Percentiles rank a stretch among this genome's conserved stretches.
Conservation (phyloP, 768 basidiomycete genomes). For the Pleurotus tuoliensis region DNA sequence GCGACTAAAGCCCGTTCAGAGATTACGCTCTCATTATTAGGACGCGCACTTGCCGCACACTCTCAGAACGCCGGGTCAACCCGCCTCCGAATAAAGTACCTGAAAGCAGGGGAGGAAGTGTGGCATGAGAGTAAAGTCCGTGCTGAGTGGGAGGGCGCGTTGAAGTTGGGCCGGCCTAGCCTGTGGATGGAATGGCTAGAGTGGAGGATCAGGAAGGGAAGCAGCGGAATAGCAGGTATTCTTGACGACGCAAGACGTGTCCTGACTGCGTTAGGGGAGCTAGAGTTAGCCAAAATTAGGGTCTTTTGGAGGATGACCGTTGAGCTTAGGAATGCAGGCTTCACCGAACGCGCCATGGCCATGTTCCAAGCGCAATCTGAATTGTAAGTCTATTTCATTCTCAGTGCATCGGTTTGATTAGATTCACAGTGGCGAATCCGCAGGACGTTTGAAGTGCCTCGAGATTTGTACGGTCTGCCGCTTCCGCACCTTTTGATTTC, state of each 20-base stretch:
- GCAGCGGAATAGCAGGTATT: constrained; percentile 47
- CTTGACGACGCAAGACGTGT: constrained; percentile 48
- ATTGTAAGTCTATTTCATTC: constrained; percentile 44
- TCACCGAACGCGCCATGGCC: constrained; percentile 67
- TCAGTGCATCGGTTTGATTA: neutral
- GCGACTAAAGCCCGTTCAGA: constrained; percentile 65
- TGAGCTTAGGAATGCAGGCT: constrained; percentile 66
- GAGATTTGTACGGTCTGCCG: constrained; percentile 35
- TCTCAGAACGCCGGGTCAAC: constrained; percentile 46
- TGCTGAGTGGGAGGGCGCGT: constrained; percentile 68
- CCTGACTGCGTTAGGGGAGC: constrained; percentile 34
- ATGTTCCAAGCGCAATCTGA: constrained; percentile 84
- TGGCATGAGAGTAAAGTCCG: constrained; percentile 55
- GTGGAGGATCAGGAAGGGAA: constrained; percentile 56
- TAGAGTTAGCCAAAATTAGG: constrained; percentile 46
- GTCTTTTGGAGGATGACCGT: constrained; percentile 70
- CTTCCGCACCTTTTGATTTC: constrained; percentile 47
- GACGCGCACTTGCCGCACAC: constrained; percentile 58
- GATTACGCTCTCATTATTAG: constrained; percentile 62
- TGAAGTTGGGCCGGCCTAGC: constrained; percentile 48
- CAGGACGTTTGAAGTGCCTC: constrained; percentile 60
- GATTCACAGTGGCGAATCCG: constrained; percentile 2
- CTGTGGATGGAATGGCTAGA: constrained; percentile 81
- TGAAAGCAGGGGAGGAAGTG: constrained; percentile 69
- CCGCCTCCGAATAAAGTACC: constrained; percentile 54